Evolutionary conservation across 805 yeast genomes (phyloP).

Genomic region (Lipomyces japonicus): DNA sequence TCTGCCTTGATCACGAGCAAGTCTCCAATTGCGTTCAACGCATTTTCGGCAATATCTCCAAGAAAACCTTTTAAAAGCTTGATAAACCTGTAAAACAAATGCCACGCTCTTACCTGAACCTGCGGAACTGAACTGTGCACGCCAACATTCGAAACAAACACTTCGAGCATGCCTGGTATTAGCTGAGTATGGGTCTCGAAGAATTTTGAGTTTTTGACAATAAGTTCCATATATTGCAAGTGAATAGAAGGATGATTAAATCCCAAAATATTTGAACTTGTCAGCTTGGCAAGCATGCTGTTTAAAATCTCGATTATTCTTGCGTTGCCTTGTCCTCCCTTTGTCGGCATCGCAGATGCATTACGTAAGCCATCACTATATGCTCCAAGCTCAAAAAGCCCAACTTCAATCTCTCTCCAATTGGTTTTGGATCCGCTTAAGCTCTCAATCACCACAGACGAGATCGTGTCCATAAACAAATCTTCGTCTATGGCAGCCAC

Average conservation of each 20-base stretch:
- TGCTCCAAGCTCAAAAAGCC: constrained; percentile 73
- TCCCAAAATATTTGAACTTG: constrained; percentile 47
- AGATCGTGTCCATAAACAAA: constrained; percentile 56
- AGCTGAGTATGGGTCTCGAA: constrained; percentile 47
- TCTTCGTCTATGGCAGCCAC: constrained; percentile 60
- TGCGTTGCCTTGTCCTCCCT: constrained; percentile 39
- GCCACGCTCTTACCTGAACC: constrained; percentile 87
- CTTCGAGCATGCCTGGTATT: constrained; percentile 61
- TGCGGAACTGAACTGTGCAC: constrained; percentile 68
- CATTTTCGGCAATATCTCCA: constrained; percentile 52
- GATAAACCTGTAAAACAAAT: constrained; percentile 75
- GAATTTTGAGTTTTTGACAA: constrained; percentile 71
- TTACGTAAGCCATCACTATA: constrained; percentile 76
- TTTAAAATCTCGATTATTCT: constrained; percentile 60
- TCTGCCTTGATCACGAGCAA: constrained; percentile 62
- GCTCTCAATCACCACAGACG: constrained; percentile 55
- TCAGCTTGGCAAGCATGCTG: constrained; percentile 53
- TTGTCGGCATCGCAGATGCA: constrained; percentile 70
- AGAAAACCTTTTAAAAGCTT: constrained; percentile 68
- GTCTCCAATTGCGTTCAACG: constrained; percentile 56
- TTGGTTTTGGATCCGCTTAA: constrained; percentile 37
- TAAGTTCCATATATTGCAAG: constrained; percentile 74
- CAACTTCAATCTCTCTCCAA: constrained; percentile 86
- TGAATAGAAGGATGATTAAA: constrained; percentile 80
- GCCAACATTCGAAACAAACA: constrained; percentile 78